Conservation (phyloP, 2,329 filamentous ascomycete genomes). For the Lachnellula willkommii region DNA sequence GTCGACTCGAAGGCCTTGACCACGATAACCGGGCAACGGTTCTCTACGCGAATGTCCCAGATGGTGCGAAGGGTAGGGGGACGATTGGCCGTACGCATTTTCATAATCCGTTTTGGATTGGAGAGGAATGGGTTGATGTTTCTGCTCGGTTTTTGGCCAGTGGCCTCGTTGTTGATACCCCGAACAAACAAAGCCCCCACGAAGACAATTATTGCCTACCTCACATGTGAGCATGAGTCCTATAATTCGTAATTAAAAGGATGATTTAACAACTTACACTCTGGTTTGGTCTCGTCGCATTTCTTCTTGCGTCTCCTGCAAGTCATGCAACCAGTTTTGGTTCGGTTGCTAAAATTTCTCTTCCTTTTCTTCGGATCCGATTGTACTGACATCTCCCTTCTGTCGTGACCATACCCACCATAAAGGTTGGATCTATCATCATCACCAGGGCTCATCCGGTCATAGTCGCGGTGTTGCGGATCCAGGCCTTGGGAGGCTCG, state of each 20-base stretch:
- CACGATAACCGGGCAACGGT: slow-evolving; percentile 54
- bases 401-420: slow-evolving; percentile 31
- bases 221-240: slow-evolving; percentile 6
- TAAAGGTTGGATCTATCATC: slow-evolving; percentile 34
- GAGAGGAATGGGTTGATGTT: slow-evolving; percentile 64
- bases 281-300: slow-evolving; percentile 88
- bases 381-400: slow-evolving; percentile 38
- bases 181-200: slow-evolving; percentile 84
- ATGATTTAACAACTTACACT: slow-evolving; percentile 58
- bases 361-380: slow-evolving; percentile 65
- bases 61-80: slow-evolving; percentile 43
- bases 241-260: slow-evolving; percentile 1
- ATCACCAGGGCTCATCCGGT: slow-evolving; percentile 34
- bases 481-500: slow-evolving; percentile 40
- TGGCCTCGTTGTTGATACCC: slow-evolving; percentile 78
- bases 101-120: slow-evolving; percentile 71
- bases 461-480: slow-evolving; percentile 32
- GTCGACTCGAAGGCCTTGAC: slow-evolving; percentile 57
- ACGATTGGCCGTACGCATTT: slow-evolving; percentile 52
- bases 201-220: slow-evolving; percentile 79
- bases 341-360: slow-evolving; percentile 86
- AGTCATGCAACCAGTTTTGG: slow-evolving; percentile 92
- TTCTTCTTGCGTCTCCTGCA: slow-evolving; percentile 94
- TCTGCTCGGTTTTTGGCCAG: slow-evolving; percentile 72
- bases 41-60: slow-evolving; percentile 42